Evolutionary conservation across 2,329 filamentous ascomycete genomes (phyloP).

Genomic region (Arthrinium puccinioides): DNA sequence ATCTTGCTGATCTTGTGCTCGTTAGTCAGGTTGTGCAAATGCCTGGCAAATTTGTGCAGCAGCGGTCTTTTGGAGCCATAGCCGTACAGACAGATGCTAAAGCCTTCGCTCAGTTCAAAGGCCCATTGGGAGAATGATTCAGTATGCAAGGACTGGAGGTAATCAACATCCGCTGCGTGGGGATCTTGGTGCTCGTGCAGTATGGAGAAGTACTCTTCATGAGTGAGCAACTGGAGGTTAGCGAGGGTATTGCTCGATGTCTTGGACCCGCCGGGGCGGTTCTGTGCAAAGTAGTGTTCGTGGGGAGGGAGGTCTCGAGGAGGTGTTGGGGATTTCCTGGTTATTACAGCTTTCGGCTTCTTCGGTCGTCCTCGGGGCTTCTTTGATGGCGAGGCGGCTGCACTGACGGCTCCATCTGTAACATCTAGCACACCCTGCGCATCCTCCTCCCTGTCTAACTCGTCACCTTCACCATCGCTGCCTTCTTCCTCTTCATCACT

Average conservation of each 20-base stretch:
- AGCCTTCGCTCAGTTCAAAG: slow-evolving; percentile 81
- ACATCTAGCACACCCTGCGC: slow-evolving; percentile 15
- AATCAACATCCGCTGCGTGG: slow-evolving; percentile 62
- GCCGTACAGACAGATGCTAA: slow-evolving; percentile 86
- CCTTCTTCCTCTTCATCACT: slow-evolving; percentile 37
- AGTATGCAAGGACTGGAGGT: slow-evolving; percentile 67
- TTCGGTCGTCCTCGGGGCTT: slow-evolving; percentile 40
- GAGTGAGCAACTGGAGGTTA: slow-evolving; percentile 68
- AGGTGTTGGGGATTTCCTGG: slow-evolving; percentile 67
- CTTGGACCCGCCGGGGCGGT: slow-evolving; percentile 70
- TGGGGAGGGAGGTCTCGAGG: slow-evolving; percentile 77
- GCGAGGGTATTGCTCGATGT: slow-evolving; percentile 83
- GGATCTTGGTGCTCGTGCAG: slow-evolving; percentile 58
- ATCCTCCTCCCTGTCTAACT: slow-evolving; percentile 20
- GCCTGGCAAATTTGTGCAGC: slow-evolving; percentile 66
- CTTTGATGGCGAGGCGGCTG: slow-evolving; percentile 34
- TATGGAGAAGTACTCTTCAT: slow-evolving; percentile 82
- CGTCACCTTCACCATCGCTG: slow-evolving; percentile 11
- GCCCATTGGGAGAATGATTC: slow-evolving; percentile 85
- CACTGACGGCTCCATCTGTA: slow-evolving; percentile 9
- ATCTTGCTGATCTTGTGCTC: slow-evolving; percentile 48
- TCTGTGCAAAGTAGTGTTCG: slow-evolving; percentile 91
- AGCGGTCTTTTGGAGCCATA: slow-evolving; percentile 83
- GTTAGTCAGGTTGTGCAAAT: slow-evolving; percentile 45
- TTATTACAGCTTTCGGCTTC: slow-evolving; percentile 31